A percentile compares a stretch with the other conserved stretches of the same genome.
phyloP scores from a whole-genome alignment of 2,329 filamentous ascomycete species.

The Microsporum ferrugineum region DNA sequence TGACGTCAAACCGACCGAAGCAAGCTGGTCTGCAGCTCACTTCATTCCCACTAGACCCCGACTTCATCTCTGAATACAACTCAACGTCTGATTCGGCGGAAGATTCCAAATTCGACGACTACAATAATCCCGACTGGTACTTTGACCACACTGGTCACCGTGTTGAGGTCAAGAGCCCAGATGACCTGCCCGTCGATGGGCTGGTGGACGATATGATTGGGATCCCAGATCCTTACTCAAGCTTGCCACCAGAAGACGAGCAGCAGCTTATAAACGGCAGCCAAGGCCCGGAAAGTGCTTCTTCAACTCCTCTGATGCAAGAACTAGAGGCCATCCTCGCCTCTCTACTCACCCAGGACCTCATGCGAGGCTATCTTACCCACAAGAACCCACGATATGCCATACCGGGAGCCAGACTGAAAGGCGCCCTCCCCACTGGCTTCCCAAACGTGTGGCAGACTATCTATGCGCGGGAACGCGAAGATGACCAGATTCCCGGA shows the following conservation, averaged over 20 bases:
- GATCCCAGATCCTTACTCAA: neutral
- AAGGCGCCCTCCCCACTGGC: conserved; percentile 33
- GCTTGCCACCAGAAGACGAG: neutral
- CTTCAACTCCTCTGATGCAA: conserved; percentile 35
- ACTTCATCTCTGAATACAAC: conserved; percentile 21
- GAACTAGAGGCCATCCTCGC: conserved; percentile 70
- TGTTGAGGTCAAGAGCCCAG: conserved; percentile 6
- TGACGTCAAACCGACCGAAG: neutral
- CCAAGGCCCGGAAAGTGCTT: conserved; percentile 17
- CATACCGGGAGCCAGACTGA: conserved; percentile 55
- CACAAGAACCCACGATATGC: conserved; percentile 68
- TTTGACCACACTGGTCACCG: conserved; percentile 25
- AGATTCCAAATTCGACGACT: conserved; percentile 27
- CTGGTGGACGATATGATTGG: neutral
- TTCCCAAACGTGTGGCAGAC: conserved; percentile 67
- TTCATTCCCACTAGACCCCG: conserved; percentile 22
- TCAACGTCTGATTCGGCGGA: conserved; percentile 9
- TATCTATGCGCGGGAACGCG: conserved; percentile 49
- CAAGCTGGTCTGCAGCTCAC: neutral
- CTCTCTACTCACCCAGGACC: conserved; percentile 64
- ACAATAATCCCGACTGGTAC: conserved; percentile 24
- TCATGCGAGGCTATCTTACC: conserved; percentile 74
- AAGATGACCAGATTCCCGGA: conserved; percentile 57
- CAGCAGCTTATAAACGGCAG: conserved; percentile 9
- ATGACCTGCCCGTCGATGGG: conserved; percentile 7